A percentile compares a stretch with the other conserved stretches of the same genome.
Evolutionary conservation across 345 rosid genomes (phyloP).

Genomic region (Nasturtium officinale): DNA sequence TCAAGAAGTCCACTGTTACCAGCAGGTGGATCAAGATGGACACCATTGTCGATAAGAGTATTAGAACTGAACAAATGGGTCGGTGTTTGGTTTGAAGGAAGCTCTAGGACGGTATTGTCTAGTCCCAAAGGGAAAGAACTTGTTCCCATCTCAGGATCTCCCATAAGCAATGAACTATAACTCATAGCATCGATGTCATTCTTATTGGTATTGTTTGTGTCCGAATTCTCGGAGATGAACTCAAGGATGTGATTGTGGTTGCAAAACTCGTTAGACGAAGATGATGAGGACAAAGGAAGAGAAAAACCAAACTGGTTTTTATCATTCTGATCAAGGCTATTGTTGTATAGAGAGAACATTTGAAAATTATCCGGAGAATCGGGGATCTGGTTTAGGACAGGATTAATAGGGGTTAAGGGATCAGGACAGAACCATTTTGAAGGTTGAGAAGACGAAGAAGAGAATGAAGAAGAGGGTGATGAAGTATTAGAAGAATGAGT

Average conservation of each 20-base stretch:
- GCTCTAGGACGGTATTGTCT: slow-evolving; percentile 46
- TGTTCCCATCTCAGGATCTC: slow-evolving; percentile 25
- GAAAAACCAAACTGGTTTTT: slow-evolving; percentile 34
- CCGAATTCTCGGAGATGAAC: slow-evolving; percentile 31
- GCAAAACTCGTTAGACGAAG: slow-evolving; percentile 34
- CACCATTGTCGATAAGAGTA: slow-evolving; percentile 21
- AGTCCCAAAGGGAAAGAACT: slow-evolving; percentile 37
- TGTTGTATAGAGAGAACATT: slow-evolving; percentile 38
- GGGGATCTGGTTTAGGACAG: slow-evolving; percentile 33
- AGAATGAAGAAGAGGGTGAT: slow-evolving; percentile 44
- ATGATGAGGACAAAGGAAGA: slow-evolving; percentile 42
- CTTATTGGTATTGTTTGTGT: slow-evolving; percentile 16
- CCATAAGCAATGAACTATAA: slow-evolving; percentile 62
- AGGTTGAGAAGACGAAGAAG: slow-evolving; percentile 41
- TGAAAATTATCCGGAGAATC: slow-evolving; percentile 25
- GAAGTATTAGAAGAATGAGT: slow-evolving; percentile 36
- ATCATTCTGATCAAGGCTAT: slow-evolving; percentile 24
- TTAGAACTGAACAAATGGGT: slow-evolving; percentile 28
- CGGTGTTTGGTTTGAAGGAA: slow-evolving; percentile 57
- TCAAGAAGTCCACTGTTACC: slow-evolving; percentile 60
- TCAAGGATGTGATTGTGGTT: slow-evolving; percentile 38
- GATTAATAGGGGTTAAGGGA: slow-evolving; percentile 36
- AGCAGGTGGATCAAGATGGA: slow-evolving; percentile 7
- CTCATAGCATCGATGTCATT: slow-evolving; percentile 40
- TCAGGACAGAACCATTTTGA: slow-evolving; percentile 27